phyloP scores from a whole-genome alignment of 495 filamentous ascomycete species.

The Ramalina intermedia region DNA sequence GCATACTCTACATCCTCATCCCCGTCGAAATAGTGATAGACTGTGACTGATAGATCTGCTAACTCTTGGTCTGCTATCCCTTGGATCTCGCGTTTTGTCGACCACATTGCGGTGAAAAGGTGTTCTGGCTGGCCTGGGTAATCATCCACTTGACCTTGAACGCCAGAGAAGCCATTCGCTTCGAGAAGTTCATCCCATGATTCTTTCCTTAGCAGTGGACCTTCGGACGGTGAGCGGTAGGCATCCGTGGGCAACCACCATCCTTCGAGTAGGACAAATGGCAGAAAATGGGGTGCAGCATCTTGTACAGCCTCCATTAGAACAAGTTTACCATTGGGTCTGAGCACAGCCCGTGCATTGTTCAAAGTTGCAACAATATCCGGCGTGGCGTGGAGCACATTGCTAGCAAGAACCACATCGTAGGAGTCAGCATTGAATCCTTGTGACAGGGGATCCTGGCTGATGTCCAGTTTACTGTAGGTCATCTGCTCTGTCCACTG shows the following conservation, averaged over 20 bases:
- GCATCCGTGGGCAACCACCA: too few species aligned
- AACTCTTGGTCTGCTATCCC: too few species aligned
- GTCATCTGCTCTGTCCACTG: slow-evolving; percentile 1
- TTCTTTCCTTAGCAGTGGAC: background rate
- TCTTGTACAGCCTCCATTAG: background rate
- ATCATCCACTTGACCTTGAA: background rate
- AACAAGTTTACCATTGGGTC: slow-evolving; percentile 13
- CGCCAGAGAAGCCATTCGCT: background rate
- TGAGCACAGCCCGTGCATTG: slow-evolving; percentile 16
- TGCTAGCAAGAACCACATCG: slow-evolving; percentile 17
- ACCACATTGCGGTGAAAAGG: too few species aligned
- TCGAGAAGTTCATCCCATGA: slow-evolving; percentile 7
- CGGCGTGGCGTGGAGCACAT: slow-evolving; percentile 17
- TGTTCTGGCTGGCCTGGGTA: too few species aligned
- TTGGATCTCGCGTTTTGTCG: too few species aligned
- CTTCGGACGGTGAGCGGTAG: background rate
- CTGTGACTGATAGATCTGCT: too few species aligned
- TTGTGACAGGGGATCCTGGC: slow-evolving; percentile 23
- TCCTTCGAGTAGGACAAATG: too few species aligned
- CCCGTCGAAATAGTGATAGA: too few species aligned
- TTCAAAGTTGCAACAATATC: slow-evolving; percentile 24
- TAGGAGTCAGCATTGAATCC: slow-evolving; percentile 21
- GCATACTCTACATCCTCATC: too few species aligned
- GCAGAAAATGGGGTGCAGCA: too few species aligned
- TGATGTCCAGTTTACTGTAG: slow-evolving; percentile 6